Evolutionary conservation across 139 green algal genomes (phyloP), one percentile per base, ranked within the genome.

Genomic region (Coelastrella sp.): DNA sequence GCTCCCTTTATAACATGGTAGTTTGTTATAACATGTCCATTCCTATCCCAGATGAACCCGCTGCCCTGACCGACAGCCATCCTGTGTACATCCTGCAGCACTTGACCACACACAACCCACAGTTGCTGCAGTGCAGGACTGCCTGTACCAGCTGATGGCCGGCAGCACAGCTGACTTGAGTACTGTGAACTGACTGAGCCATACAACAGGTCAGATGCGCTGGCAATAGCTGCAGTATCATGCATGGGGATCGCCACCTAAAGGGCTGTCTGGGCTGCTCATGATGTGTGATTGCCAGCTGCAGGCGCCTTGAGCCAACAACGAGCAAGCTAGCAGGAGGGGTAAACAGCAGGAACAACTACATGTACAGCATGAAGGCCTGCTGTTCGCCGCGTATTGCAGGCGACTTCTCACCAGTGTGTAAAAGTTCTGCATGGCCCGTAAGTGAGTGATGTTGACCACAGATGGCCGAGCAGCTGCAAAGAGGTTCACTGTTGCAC

Each of bases 41-140:
- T 59, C 68, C 89, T 90, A 73, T 98, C 95, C 95, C 96, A 98
- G 3, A 98, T 90, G 83, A 98, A 97, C 73, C 96, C 96, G 19
- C 89, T 92, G 58, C 74, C 86, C 75, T 90, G 86, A 20, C 86
- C 86, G 17, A 90, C 75, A 57, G 75, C 86, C 86, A 90, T 90
- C 3, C 86, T 14, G 64, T 90, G 74, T 2, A 90, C 32, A 60
- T 90, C 86, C 86, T 79, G 75, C 60, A 90, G 32, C 32, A 47
- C 32, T 47, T 47, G 32, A 47, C 32, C 32, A 1, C 32, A 47
- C 32, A 47, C 32, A 47, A 47, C 32, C 32, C 32, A 47, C 32
- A 47, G 32, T 47, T 47, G 32, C 32, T 77, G 83, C 83, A 65
- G 4, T 56, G n/a, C 17, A 61, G 10, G 0, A 60, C 80, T 77